Evolutionary conservation across 768 basidiomycete genomes (phyloP), one percentile per base, ranked within the genome.

Genomic region (Termitomyces heimii): DNA sequence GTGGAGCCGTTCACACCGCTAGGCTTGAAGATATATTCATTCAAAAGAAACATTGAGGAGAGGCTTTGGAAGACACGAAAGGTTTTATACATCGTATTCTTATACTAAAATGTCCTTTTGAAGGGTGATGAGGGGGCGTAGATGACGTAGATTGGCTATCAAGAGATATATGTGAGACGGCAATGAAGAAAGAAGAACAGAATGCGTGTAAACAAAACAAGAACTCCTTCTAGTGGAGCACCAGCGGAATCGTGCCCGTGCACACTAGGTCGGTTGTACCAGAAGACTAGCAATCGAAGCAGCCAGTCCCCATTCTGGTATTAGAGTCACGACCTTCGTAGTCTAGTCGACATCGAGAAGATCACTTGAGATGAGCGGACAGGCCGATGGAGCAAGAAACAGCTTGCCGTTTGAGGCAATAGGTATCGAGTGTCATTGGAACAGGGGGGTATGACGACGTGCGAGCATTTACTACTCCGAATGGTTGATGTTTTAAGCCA

Each of bases 371-470:
- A 77, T 68, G 16, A 79, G 65, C 0, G 78, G 66, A 0, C 77
- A 76, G 0, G 73, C 69, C 0, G 74, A 72, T 22, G 72, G 55
- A 2, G 76, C 65, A 2, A 74, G 64, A 53, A 77, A 77, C 1
- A 77, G 66, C 60, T 77, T 77, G 69, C 70, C 73, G 63, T 77
- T 75, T 0, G 75, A 77, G 20, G 76, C 77, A 54, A 79, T 76
- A 5, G 74, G 77, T 74, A 56, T 77, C 75, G 1, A 75, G 75
- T 1, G 73, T 76, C 2, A 78, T 66, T 7, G 72, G 73, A 20
- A 58, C 57, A 26, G 37, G 54, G 1, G 54, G 54, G 18, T 12
- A 26, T 0, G 70, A 57, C 2, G 72, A 68, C 0, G 59, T 70
- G 5, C 68, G 61, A 10, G 74, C 75, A 16, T 65, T 57, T 3